phyloP scores from a whole-genome alignment of 805 yeast species.

The Debaryomyces castellii region DNA sequence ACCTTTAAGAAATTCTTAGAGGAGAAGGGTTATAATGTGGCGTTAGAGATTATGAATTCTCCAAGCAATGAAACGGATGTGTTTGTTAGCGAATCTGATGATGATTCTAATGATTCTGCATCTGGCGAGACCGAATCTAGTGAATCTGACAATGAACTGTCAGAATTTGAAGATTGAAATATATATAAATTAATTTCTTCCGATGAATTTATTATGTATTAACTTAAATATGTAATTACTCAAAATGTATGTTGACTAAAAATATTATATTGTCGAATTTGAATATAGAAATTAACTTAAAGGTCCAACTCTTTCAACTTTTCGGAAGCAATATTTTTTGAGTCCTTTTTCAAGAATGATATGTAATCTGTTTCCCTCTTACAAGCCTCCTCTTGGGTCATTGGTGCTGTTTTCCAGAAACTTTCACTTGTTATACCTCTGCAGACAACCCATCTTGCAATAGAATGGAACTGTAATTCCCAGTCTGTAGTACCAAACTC shows the following conservation, averaged over 20 bases:
- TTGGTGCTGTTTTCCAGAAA: constrained; percentile 20
- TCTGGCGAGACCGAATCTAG: constrained; percentile 26
- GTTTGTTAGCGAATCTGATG: constrained; percentile 28
- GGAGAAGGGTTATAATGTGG: constrained; percentile 58
- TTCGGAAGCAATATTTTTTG: constrained; percentile 10
- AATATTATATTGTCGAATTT: too few species aligned
- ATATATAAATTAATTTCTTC: not conserved
- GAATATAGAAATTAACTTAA: too few species aligned
- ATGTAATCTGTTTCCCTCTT: constrained; percentile 19
- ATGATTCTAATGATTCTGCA: constrained; percentile 18
- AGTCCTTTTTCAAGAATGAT: constrained; percentile 20
- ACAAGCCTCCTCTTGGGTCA: constrained; percentile 19
- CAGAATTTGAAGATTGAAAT: not conserved
- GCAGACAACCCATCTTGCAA: constrained; percentile 32
- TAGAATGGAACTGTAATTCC: constrained; percentile 34
- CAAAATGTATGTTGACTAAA: too few species aligned
- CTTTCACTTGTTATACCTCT: constrained; percentile 19
- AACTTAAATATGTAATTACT: too few species aligned
- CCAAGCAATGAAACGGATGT: constrained; percentile 14
- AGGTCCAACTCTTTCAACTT: not conserved
- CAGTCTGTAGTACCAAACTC: constrained; percentile 24
- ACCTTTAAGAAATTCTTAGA: constrained; percentile 47
- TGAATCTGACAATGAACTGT: constrained; percentile 10
- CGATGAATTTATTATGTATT: not conserved
- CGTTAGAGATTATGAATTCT: constrained; percentile 52